Conservation (phyloP, 345 rosid genomes). For the Arabis hirsuta region DNA sequence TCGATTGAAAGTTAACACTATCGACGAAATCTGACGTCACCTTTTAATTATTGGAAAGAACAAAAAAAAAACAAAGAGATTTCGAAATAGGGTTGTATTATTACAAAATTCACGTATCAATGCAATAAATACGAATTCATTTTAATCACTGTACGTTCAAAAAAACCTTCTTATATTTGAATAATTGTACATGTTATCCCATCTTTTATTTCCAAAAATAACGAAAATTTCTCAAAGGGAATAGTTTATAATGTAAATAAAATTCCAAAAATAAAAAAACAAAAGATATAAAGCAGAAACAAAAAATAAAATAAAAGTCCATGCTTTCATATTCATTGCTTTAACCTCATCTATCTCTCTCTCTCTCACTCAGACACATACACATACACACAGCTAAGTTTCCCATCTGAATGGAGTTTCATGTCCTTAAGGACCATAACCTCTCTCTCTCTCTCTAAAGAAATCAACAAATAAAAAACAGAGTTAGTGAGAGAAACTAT, state of each 20-base stretch:
- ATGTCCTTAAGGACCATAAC: constrained; percentile 45
- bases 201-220: constrained; percentile 37
- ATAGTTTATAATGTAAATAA: constrained; percentile 42
- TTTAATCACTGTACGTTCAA: constrained; percentile 28
- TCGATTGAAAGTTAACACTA: constrained; percentile 34
- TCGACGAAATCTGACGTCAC: constrained; percentile 35
- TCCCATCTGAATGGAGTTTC: constrained; percentile 60
- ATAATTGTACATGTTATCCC: constrained; percentile 34
- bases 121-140: constrained; percentile 34
- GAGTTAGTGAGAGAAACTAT: constrained; percentile 33
- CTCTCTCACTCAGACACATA: constrained; percentile 34
- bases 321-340: constrained; percentile 69
- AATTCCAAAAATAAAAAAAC: constrained; percentile 37
- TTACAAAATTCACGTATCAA: constrained; percentile 8
- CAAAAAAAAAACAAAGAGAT: constrained; percentile 6
- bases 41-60: constrained; percentile 35
- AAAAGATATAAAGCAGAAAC: constrained; percentile 39
- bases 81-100: constrained; percentile 29
- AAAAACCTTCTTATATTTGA: constrained; percentile 13
- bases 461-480: constrained; percentile 26
- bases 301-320: constrained; percentile 38
- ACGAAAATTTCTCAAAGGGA: constrained; percentile 38
- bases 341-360: constrained; percentile 48
- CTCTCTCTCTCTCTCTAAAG: constrained; percentile 29
- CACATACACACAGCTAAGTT: constrained; percentile 51